Conservation (phyloP, 768 basidiomycete genomes). For the Tylopilus intermedius region DNA sequence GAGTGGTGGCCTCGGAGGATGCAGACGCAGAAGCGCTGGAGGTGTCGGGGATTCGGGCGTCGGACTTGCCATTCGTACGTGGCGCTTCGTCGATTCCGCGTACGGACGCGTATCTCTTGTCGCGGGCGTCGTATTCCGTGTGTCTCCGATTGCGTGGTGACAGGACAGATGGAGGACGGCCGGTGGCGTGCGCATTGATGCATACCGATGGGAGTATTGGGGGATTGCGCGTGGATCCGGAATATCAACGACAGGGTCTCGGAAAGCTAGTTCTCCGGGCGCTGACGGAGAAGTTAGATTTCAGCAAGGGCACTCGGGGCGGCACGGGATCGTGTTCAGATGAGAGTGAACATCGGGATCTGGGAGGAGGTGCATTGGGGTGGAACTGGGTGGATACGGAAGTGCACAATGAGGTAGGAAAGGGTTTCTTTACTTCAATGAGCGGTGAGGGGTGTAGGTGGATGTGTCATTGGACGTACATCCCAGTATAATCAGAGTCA, state of each 20-base stretch:
- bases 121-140: conserved; percentile 18
- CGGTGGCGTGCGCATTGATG: conserved; percentile 15
- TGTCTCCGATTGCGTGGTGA: conserved; percentile 14
- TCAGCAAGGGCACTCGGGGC: not conserved
- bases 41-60: conserved; percentile 8
- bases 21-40: not conserved
- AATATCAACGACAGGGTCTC: conserved; percentile 10
- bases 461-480: conserved; percentile 15
- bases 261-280: conserved; percentile 9
- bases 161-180: not conserved
- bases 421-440: conserved; percentile 12
- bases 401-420: conserved; percentile 2
- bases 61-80: conserved; percentile 14
- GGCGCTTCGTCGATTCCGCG: conserved; percentile 11
- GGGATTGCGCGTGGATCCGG: conserved; percentile 6
- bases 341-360: conserved; percentile 9
- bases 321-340: not conserved
- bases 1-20: not conserved
- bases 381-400: conserved; percentile 23
- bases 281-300: conserved; percentile 10
- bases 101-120: conserved; percentile 18
- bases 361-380: conserved; percentile 18
- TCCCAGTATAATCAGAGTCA: not conserved
- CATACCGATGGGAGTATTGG: conserved; percentile 22
- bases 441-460: conserved; percentile 2